Evolutionary conservation across 192 early-diverging fungal species (phyloP).

Genomic region (Coemansia sp.): DNA sequence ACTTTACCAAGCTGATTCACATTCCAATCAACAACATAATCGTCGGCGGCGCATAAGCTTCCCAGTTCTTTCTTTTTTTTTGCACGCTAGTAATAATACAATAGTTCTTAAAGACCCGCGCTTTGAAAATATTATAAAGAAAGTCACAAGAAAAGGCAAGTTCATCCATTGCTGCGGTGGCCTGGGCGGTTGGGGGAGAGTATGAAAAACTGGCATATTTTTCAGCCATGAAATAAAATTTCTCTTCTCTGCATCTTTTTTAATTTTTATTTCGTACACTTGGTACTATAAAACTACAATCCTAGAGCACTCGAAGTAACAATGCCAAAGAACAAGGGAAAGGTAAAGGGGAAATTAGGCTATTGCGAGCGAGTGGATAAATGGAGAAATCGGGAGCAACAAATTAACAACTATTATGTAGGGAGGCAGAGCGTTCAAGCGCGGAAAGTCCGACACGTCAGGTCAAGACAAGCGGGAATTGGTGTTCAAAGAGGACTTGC

Average conservation of each 20-base stretch:
- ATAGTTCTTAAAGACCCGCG: background rate
- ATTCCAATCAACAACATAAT: slow-evolving; percentile 99
- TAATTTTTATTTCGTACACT: background rate
- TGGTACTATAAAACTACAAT: no score
- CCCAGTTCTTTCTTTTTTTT: no score
- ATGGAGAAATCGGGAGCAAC: slow-evolving; percentile 12
- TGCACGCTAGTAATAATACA: background rate
- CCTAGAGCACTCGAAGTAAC: background rate
- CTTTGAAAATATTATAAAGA: slow-evolving; percentile 6
- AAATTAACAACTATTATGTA: slow-evolving; percentile 11
- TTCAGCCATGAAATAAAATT: background rate
- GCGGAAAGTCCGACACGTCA: slow-evolving; percentile 97
- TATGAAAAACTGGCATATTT: no score
- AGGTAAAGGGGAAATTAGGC: no score
- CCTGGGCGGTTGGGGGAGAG: slow-evolving; percentile 7
- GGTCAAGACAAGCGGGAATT: slow-evolving; percentile 89
- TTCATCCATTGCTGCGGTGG: background rate
- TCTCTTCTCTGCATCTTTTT: background rate
- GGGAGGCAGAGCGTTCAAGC: slow-evolving; percentile 85
- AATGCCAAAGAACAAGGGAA: slow-evolving; percentile 98
- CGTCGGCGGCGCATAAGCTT: slow-evolving; percentile 60
- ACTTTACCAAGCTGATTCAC: slow-evolving; percentile 98
- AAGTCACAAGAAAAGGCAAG: background rate
- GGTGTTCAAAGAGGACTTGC: slow-evolving; percentile 95
- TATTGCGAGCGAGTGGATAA: no score